Conservation (phyloP, 164 flowering plant species). For the Litsea cubeba region DNA sequence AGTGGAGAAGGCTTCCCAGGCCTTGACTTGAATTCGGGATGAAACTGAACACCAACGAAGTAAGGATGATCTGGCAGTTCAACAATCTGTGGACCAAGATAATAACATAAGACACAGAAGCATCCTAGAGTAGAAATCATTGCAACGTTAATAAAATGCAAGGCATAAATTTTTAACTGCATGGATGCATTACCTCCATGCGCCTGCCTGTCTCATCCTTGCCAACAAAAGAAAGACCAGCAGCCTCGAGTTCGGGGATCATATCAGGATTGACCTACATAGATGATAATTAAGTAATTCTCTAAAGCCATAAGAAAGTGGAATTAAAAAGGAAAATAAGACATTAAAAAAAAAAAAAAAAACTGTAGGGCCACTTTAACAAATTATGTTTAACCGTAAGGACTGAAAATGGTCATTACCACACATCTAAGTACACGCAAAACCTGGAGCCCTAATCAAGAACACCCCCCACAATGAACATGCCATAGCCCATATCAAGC, state of each 20-base stretch:
- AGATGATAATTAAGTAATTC: neutral
- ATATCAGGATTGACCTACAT: conserved; percentile 78
- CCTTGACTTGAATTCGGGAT: conserved; percentile 91
- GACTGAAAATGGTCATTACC: neutral
- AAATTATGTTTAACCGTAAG: no score
- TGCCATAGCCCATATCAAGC: no score
- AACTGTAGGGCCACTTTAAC: no score
- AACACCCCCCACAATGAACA: neutral
- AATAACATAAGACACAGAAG: neutral
- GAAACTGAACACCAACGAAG: conserved; percentile 85
- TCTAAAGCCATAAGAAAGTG: neutral
- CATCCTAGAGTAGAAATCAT: neutral
- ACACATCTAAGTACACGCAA: neutral
- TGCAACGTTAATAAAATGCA: neutral
- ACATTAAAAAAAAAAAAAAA: neutral
- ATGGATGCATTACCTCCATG: conserved; percentile 64
- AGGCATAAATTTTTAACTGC: neutral
- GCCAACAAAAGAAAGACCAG: conserved; percentile 77
- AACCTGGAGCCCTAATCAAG: neutral
- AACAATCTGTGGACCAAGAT: conserved; percentile 48
- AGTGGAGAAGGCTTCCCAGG: conserved; percentile 85
- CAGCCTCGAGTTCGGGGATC: conserved; percentile 60
- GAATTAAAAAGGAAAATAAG: neutral
- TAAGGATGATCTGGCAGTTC: conserved; percentile 79
- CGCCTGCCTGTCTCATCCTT: conserved; percentile 79